Evolutionary conservation across 768 basidiomycete species (phyloP).

Genomic region (Dacryopinax primogenitus): DNA sequence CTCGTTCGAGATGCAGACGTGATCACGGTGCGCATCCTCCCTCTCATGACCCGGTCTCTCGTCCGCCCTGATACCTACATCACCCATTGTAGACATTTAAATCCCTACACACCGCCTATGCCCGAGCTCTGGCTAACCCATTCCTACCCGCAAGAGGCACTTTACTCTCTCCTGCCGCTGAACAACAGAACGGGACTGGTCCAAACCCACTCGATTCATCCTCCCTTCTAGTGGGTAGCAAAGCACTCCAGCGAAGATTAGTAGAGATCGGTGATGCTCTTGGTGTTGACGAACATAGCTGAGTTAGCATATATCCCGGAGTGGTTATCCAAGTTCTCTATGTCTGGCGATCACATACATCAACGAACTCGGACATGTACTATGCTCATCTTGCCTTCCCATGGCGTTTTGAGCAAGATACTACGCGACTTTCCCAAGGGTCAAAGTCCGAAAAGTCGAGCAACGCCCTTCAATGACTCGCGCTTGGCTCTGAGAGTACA

Average conservation of each 20-base stretch:
- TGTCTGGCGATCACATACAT: constrained; percentile 18
- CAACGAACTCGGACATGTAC: constrained; percentile 16
- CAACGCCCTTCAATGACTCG: constrained; percentile 70
- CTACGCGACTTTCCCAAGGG: constrained; percentile 1
- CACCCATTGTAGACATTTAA: constrained; percentile 56
- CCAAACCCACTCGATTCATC: constrained; percentile 42
- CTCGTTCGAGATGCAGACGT: constrained; percentile 72
- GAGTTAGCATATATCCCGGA: constrained; percentile 19
- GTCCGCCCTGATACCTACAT: neutral
- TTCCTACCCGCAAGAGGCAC: constrained; percentile 37
- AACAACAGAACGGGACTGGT: constrained; percentile 39
- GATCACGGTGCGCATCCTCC: constrained; percentile 41
- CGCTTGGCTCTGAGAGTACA: constrained; percentile 45
- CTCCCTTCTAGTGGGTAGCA: constrained; percentile 41
- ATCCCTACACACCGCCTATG: constrained; percentile 79
- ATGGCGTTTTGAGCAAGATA: neutral
- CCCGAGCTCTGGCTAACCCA: constrained; percentile 70
- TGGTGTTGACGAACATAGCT: constrained; percentile 26
- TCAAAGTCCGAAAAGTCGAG: constrained; percentile 41
- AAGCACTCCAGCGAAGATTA: constrained; percentile 51
- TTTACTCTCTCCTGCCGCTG: neutral
- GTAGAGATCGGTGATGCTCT: constrained; percentile 61
- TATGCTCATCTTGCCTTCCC: neutral
- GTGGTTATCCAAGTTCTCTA: constrained; percentile 18
- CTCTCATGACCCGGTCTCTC: neutral